Evolutionary conservation across 2,329 filamentous ascomycete genomes (phyloP), one percentile per base, ranked within the genome.

Genomic region (Calonectria multiphialidica): DNA sequence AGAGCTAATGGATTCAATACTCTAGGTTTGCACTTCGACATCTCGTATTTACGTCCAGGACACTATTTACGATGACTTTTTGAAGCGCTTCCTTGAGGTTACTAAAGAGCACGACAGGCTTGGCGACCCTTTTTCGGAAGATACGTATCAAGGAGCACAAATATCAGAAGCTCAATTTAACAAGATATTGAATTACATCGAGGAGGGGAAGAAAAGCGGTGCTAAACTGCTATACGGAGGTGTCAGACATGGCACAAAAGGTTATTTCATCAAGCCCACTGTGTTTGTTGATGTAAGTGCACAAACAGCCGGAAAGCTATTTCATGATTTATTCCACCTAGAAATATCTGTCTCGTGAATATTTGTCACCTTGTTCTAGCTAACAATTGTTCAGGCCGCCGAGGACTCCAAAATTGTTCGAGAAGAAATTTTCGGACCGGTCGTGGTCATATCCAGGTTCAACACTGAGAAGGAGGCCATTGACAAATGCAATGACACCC

Each of bases 81-180:
- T 93, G 47, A 82, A 86, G 25, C 84, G 84, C 28, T 93, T 93
- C 81, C 72, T 78, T 21, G 66, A 72, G 4, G 86, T 91, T 23
- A 84, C 87, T 53, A 77, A 78, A 18, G 84, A 87, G 61, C 87
- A 89, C 44, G 89, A 87, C 71, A 87, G 90, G 44, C 86, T 93
- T 18, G 92, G 92, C 55, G 88, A 92, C 74, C 91, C 91, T 0
- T 93, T 92, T 79, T 85, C 87, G 12, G 87, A 91, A 68, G 84
- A 86, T 18, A 92, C 91, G 0, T 91, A 89, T 83, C 92, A 93
- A 79, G 92, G 92, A 0, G 92, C 92, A 0, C 91, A 93, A 78
- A 89, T 93, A 66, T 91, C 90, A 6, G 91, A 91, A 80, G 81
- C 86, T 21, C 92, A 93, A 79, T 92, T 90, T 75, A 91, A 93